phyloP scores from a whole-genome alignment of 2,329 filamentous ascomycete genomes.

The Epichloe hybrida region DNA sequence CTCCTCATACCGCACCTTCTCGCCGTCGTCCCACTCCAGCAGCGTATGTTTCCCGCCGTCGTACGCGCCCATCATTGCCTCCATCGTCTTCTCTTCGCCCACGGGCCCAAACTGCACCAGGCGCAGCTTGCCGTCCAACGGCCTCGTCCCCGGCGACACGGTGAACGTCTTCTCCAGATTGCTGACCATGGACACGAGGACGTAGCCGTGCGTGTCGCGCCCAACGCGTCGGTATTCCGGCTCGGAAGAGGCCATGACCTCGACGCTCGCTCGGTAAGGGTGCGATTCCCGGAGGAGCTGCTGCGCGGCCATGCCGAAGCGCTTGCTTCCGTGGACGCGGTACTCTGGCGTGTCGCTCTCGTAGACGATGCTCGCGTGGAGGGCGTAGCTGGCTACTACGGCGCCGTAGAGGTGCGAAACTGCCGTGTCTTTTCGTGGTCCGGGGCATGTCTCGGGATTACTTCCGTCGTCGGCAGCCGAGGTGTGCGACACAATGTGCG shows the following conservation, averaged over 20 bases:
- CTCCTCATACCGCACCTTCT: slow-evolving; percentile 57
- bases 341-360: slow-evolving; percentile 80
- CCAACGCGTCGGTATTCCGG: slow-evolving; percentile 13
- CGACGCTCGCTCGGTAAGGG: slow-evolving; percentile 32
- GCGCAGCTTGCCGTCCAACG: slow-evolving; percentile 56
- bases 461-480: not conserved
- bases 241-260: slow-evolving; percentile 14
- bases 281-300: slow-evolving; percentile 51
- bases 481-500: slow-evolving; percentile 31
- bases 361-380: slow-evolving; percentile 79
- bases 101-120: slow-evolving; percentile 64
- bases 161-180: slow-evolving; percentile 70
- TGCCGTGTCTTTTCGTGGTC: slow-evolving; percentile 16
- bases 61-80: slow-evolving; percentile 58
- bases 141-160: slow-evolving; percentile 61
- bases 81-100: slow-evolving; percentile 53
- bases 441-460: slow-evolving; percentile 5
- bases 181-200: slow-evolving; percentile 63
- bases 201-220: slow-evolving; percentile 52
- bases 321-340: slow-evolving; percentile 58
- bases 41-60: slow-evolving; percentile 41
- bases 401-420: slow-evolving; percentile 49
- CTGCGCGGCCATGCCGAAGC: slow-evolving; percentile 75
- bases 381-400: slow-evolving; percentile 79
- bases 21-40: slow-evolving; percentile 37